These are phyloP conservation scores for Candida incommunis DNA, from an alignment of 805 yeast species.

Conservation along the genomic window DNA sequence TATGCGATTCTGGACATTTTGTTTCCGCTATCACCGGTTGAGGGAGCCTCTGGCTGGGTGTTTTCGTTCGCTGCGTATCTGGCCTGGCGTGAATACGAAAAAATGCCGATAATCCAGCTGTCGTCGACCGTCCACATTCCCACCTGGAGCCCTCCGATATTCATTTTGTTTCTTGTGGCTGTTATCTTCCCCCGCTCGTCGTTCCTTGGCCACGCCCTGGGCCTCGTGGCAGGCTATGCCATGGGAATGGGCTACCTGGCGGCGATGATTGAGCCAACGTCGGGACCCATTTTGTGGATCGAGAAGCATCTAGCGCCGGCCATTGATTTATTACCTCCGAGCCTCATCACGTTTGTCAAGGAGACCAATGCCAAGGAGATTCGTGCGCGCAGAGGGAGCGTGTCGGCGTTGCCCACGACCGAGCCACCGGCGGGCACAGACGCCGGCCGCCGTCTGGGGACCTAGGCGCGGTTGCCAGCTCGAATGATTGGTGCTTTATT, in stretches of 20 bases:
- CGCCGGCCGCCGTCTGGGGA: neutral
- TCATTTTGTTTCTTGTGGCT: constrained; percentile 33
- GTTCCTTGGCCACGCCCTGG: constrained; percentile 62
- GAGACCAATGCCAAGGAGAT: neutral
- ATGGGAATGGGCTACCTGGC: constrained; percentile 41
- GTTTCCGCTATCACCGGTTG: constrained; percentile 38
- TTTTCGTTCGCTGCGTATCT: constrained; percentile 52
- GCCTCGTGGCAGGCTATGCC: constrained; percentile 48
- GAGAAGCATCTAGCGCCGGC: constrained; percentile 38
- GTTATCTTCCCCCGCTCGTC: constrained; percentile 52
- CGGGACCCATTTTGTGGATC: constrained; percentile 41
- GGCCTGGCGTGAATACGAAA: constrained; percentile 33
- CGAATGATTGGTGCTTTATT: too few species aligned
- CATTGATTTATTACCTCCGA: constrained; percentile 32
- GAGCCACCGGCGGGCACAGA: neutral
- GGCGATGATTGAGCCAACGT: constrained; percentile 44
- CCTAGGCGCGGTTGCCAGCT: too few species aligned
- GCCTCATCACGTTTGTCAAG: neutral
- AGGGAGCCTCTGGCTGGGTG: constrained; percentile 61
- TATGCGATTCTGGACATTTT: constrained; percentile 30
- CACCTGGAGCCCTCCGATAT: constrained; percentile 44
- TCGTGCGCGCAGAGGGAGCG: neutral
- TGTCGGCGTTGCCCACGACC: neutral
- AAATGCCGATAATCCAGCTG: constrained; percentile 20
- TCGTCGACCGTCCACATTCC: constrained; percentile 30